A percentile compares a stretch with the other conserved stretches of the same genome.
These are phyloP conservation scores for Silene coronaria DNA, from an alignment of 179 eudicot genomes.

Conservation along the genomic window DNA sequence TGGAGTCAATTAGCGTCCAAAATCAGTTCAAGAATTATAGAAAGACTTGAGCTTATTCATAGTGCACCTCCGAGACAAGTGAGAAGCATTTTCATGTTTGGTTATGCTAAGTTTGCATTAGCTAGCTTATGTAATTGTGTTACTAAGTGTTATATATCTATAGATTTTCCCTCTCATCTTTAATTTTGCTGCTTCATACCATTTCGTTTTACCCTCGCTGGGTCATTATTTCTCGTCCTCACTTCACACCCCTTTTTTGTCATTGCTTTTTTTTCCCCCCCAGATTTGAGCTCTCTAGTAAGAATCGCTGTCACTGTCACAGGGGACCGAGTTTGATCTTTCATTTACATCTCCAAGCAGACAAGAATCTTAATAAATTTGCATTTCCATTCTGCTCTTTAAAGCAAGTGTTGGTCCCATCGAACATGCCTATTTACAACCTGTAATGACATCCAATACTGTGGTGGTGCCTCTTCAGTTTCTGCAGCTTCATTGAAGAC, in stretches of 20 bases:
- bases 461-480: constrained; percentile 13
- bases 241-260: neutral
- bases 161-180: neutral
- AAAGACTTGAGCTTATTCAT: neutral
- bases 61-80: neutral
- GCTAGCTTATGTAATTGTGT: neutral
- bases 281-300: constrained; percentile 10
- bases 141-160: neutral
- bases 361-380: neutral
- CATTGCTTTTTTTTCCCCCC: neutral
- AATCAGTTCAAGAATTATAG: neutral
- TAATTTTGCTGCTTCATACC: neutral
- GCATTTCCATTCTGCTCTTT: neutral
- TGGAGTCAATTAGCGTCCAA: neutral
- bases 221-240: neutral
- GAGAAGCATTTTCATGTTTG: neutral
- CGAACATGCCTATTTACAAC: neutral
- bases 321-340: neutral
- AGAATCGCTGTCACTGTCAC: neutral
- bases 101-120: neutral
- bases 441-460: constrained; percentile 13
- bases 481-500: constrained; percentile 12
- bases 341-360: constrained; percentile 1
- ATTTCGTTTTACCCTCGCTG: neutral
- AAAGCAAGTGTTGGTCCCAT: neutral